These are phyloP conservation scores for Gastrolobium bilobum DNA, from an alignment of 306 rosid genomes.

Conservation along the genomic window DNA sequence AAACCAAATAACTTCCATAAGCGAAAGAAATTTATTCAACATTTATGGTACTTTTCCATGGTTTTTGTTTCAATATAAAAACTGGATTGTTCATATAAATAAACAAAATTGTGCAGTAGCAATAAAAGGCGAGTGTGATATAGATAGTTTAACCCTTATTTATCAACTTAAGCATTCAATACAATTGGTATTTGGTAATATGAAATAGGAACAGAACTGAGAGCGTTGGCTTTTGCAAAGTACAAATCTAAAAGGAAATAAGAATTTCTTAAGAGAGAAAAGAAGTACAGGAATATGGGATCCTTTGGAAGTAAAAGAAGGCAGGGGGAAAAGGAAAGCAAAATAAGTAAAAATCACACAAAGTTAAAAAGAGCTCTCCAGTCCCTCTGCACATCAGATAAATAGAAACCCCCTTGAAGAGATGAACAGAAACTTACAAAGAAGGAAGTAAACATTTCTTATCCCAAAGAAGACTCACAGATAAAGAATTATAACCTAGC, in stretches of 20 bases:
- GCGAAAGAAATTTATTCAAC: neutral
- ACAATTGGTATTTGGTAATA: neutral
- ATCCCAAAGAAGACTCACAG: neutral
- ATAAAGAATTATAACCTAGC: neutral
- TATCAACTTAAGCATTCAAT: constrained; percentile 8
- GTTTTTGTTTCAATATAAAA: neutral
- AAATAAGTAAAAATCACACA: neutral
- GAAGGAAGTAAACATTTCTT: neutral
- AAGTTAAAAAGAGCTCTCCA: neutral
- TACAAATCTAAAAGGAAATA: neutral
- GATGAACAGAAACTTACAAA: neutral
- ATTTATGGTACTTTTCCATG: neutral
- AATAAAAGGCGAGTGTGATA: neutral
- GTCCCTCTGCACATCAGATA: neutral
- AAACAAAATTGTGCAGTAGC: neutral
- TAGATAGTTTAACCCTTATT: neutral
- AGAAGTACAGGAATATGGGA: neutral
- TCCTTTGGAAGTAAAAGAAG: neutral
- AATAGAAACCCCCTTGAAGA: neutral
- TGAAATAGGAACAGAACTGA: neutral
- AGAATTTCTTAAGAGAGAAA: neutral
- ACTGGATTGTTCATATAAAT: neutral
- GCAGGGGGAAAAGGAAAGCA: neutral
- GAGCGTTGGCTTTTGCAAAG: neutral
- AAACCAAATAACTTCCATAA: neutral